Evolutionary conservation across 2,329 filamentous ascomycete genomes (phyloP), one percentile per base, ranked within the genome.

Genomic region (Coleophoma cylindrospora): DNA sequence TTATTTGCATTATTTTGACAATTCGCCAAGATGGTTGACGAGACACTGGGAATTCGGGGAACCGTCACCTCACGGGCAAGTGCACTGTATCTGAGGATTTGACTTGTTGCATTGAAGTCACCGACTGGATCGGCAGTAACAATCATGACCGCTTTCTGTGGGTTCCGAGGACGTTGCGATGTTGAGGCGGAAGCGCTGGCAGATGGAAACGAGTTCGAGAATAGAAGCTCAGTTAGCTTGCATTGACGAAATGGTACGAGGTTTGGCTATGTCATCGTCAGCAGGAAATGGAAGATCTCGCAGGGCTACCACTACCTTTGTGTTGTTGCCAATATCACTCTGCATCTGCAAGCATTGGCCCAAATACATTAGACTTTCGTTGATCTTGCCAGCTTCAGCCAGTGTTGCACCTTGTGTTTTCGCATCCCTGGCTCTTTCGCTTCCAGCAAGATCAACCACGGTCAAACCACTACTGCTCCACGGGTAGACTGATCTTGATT

Each of bases 281-380:
- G 27, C 27, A 27, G 27, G 9, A 27, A 27, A 27, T 27, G 6
- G 27, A 27, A 27, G 27, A 27, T 27, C 27, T 27, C 27, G 27
- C 4, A 27, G 27, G 27, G 27, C 9, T 27, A 27, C 9, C 7
- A 27, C 43, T 74, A 89, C 87, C 79, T 89, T 92, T 64, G 79
- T 82, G 12, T 83, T 84, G 55, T 77, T 84, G 40, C 85, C 84
- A 33, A 84, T 78, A 60, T 92, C 89, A 52, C 87, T 91, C 66
- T 96, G 92, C 77, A 96, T 92, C 66, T 97, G 92, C 60, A 99
- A 79, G 65, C 94, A 99, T 64, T 97, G 94, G 0, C 94, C 94
- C 1, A 99, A 79, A 66, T 96, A 97, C 94, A 99, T 99, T 64
- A 99, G 73, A 64, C 89, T 95, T 68, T 96, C 91, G 64, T 99